Base-by-base conservation (phyloP, 306 rosid species). In the Quercus engelmannii region DNA sequence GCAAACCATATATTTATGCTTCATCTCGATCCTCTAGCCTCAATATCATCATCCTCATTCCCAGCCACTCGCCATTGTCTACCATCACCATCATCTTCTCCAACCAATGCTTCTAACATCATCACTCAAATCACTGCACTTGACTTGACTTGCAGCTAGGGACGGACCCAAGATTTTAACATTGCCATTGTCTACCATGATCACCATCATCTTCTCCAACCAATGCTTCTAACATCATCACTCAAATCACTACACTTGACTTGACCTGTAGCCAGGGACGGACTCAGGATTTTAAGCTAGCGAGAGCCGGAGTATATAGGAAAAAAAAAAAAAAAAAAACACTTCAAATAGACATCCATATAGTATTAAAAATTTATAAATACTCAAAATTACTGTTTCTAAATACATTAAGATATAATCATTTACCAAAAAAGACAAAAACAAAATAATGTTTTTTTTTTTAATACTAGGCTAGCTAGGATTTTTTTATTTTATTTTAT, bases 41-140 rank as follows among this genome's bases (percentile, higher is more conserved):
- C 55, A 69, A 19, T 9, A 69, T 69, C 30, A 8, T 2, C 17
- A 69, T 69, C 18, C 17, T 26, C 73, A n/a, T n/a, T 54, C 55
- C 46, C 67, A 43, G 64, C 71, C 74, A 49, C 78, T 17, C 15
- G 72, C 67, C 28, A 55, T 71, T 75, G 23, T 79, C 28, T 26
- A 68, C 70, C 62, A 49, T 73, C 20, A 76, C 46, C 7, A 28
- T 33, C 26, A 18, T 41, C 54, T 38, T 69, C 55, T 38, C 20
- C 19, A n/a, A 8, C 14, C 56, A 59, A 21, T 74, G 38, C 56
- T 20, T 61, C 69, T 58, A 41, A 72, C 51, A 30, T 73, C 49
- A 14, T 59, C 33, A 3, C 58, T 77, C 76, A 23, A 6, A 52
- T 67, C 6, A n/a, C 6, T 51, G 26, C 19, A 57, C 68, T 41